phyloP scores from a whole-genome alignment of 441 rosid species.

The Gossypium armourianum region DNA sequence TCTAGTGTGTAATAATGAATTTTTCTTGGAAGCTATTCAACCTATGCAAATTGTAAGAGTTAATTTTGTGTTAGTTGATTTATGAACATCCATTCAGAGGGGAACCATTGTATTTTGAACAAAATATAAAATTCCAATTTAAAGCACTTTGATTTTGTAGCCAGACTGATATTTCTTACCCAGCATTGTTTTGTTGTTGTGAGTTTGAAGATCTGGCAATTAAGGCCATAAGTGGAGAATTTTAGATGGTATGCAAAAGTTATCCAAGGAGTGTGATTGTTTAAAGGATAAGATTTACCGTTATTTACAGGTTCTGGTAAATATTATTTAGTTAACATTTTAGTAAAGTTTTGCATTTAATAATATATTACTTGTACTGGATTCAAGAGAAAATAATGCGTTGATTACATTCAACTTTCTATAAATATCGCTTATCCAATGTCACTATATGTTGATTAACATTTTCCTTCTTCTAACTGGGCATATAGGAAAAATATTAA shows the following conservation, averaged over 20 bases:
- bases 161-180: background rate
- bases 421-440: background rate
- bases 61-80: background rate
- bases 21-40: background rate
- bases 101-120: background rate
- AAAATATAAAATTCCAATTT: background rate
- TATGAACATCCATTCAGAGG: background rate
- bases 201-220: slow-evolving; percentile 21
- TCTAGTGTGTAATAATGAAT: background rate
- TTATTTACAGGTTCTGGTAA: background rate
- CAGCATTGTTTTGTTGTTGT: slow-evolving; percentile 6
- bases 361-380: background rate
- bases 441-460: background rate
- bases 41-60: background rate
- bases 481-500: slow-evolving; percentile 25
- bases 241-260: slow-evolving; percentile 69
- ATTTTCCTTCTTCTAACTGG: slow-evolving; percentile 30
- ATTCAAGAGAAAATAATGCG: background rate
- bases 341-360: background rate
- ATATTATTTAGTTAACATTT: background rate
- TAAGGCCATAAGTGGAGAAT: slow-evolving; percentile 16
- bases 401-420: background rate
- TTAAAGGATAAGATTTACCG: background rate
- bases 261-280: slow-evolving; percentile 48
- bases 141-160: background rate